Evolutionary conservation across 257 asterid genomes (phyloP).

Genomic region (Scutellaria minor): DNA sequence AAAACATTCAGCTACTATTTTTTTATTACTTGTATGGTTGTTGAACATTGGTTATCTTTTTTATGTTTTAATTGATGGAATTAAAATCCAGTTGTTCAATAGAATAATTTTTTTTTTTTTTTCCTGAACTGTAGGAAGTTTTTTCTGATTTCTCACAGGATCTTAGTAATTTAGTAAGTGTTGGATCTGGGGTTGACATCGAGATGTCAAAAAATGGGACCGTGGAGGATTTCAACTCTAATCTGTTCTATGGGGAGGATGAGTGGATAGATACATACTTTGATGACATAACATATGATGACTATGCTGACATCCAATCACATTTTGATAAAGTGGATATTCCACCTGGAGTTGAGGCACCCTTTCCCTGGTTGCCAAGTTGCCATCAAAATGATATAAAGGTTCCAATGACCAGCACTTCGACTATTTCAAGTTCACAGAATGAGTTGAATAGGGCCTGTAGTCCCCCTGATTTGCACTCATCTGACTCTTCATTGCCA

Average conservation of each 20-base stretch:
- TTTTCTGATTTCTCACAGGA: constrained; percentile 38
- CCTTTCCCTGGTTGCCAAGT: constrained; percentile 47
- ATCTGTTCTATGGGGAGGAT: constrained; percentile 51
- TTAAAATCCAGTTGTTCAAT: not conserved
- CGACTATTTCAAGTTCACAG: constrained; percentile 34
- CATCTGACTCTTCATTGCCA: too few relatives aligned
- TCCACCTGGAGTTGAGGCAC: constrained; percentile 75
- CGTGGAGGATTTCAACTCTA: constrained; percentile 16
- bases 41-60: not conserved
- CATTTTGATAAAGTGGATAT: constrained; percentile 71
- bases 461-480: constrained; percentile 20
- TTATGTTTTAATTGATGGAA: not conserved
- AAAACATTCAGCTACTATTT: not conserved
- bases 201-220: too few relatives aligned
- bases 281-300: constrained; percentile 58
- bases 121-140: constrained; percentile 47
- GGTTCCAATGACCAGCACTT: constrained; percentile 36
- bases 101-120: not conserved
- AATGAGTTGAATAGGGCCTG: constrained; percentile 33
- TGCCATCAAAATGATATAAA: constrained; percentile 30
- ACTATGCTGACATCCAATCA: constrained; percentile 50
- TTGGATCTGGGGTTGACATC: constrained; percentile 27
- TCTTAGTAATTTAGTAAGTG: constrained; percentile 31
- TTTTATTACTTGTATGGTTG: not conserved
- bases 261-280: constrained; percentile 49